A percentile compares a stretch with the other conserved stretches of the same genome.
phyloP scores from a whole-genome alignment of 2,329 filamentous ascomycete genomes.

The Fusarium tupiense region DNA sequence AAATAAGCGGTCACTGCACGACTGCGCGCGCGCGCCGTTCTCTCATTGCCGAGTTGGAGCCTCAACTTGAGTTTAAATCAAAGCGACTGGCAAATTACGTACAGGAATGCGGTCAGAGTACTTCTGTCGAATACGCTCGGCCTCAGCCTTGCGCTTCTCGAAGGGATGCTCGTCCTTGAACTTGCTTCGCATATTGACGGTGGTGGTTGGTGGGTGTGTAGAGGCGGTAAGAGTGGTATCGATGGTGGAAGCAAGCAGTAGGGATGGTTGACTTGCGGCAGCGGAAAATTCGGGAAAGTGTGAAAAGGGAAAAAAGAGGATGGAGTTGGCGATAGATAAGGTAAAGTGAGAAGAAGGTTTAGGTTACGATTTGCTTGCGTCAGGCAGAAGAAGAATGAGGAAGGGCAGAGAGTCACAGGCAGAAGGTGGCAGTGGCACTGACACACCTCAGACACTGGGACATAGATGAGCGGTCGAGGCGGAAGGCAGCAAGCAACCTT shows the following conservation, averaged over 20 bases:
- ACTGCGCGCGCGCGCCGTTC: conserved; percentile 1
- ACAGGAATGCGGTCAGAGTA: conserved; percentile 98
- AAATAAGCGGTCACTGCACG: conserved; percentile 34
- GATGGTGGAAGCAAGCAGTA: conserved; percentile 15
- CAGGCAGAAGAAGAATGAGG: conserved; percentile 43
- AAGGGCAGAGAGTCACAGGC: conserved; percentile 33
- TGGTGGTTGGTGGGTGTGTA: conserved; percentile 34
- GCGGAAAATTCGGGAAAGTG: background rate
- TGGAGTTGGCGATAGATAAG: conserved; percentile 32
- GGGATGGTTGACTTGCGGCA: conserved; percentile 11
- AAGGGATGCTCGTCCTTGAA: conserved; percentile 99
- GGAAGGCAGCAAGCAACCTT: conserved; percentile 27
- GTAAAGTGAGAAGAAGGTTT: conserved; percentile 31
- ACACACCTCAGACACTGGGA: conserved; percentile 34
- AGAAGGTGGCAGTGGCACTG: conserved; percentile 37
- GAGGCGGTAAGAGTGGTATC: conserved; percentile 30
- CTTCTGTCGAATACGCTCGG: conserved; percentile 98
- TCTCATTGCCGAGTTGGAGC: background rate
- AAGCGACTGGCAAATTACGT: conserved; percentile 56
- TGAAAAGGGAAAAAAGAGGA: conserved; percentile 20
- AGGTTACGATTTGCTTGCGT: conserved; percentile 45
- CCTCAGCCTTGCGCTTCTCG: conserved; percentile 99
- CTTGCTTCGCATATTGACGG: conserved; percentile 90
- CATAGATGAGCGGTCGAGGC: conserved; percentile 45
- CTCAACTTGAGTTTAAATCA: background rate